Conservation (phyloP, 345 rosid genomes). For the Hypericum perforatum region DNA sequence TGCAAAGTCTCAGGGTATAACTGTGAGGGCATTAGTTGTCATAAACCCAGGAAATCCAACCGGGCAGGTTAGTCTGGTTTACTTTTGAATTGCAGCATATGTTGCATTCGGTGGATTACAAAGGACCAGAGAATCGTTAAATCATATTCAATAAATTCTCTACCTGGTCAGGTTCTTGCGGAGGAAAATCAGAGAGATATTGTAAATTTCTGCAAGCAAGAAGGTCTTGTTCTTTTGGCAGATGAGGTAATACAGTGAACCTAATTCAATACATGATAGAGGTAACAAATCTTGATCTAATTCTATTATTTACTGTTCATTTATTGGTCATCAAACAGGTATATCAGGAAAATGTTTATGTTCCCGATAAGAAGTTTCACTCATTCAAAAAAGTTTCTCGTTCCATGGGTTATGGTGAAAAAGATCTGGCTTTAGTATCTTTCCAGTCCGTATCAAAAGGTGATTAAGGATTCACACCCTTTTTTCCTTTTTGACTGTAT, state of each 20-base stretch:
- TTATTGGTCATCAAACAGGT: constrained; percentile 32
- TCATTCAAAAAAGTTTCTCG: constrained; percentile 89
- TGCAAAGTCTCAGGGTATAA: constrained; percentile 66
- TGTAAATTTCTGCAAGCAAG: constrained; percentile 80
- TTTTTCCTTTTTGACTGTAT: too few relatives aligned
- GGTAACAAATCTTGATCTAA: neutral
- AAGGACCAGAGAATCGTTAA: too few relatives aligned
- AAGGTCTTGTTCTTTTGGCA: constrained; percentile 84
- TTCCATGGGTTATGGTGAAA: constrained; percentile 76
- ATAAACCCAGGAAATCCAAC: constrained; percentile 96
- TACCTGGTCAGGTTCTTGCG: constrained; percentile 55
- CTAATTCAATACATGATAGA: too few relatives aligned
- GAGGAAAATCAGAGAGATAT: constrained; percentile 72
- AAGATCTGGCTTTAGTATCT: constrained; percentile 66
- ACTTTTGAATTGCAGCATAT: too few relatives aligned
- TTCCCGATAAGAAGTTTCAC: constrained; percentile 75
- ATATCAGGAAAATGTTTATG: constrained; percentile 83
- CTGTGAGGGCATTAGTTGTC: constrained; percentile 80
- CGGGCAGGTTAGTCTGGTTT: constrained; percentile 49
- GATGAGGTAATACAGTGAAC: constrained; percentile 49
- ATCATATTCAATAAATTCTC: too few relatives aligned
- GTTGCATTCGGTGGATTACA: too few relatives aligned
- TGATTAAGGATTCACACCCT: constrained; percentile 10
- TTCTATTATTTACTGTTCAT: neutral
- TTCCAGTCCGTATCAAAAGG: constrained; percentile 97